These are phyloP conservation scores for Diaporthe velutina DNA, from an alignment of 2,329 filamentous ascomycete species.

Conservation along the genomic window DNA sequence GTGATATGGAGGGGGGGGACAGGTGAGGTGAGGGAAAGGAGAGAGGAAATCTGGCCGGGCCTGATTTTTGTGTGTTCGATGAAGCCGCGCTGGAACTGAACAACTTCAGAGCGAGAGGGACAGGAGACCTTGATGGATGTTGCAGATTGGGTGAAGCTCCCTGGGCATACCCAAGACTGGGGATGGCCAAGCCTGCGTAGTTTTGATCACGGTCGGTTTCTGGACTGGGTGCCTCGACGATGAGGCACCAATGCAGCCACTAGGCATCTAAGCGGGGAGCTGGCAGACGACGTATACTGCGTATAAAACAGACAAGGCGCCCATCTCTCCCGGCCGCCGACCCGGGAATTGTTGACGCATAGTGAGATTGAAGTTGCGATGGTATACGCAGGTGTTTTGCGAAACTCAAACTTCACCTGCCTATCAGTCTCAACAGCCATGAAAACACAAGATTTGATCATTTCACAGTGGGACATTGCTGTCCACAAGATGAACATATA, in stretches of 20 bases:
- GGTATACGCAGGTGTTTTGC: background rate
- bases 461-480: constrained; percentile 9
- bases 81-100: constrained; percentile 32
- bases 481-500: background rate
- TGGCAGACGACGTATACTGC: background rate
- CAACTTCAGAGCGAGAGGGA: constrained; percentile 33
- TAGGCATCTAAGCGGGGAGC: constrained; percentile 21
- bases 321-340: background rate
- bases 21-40: constrained; percentile 21
- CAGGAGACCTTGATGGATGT: constrained; percentile 36
- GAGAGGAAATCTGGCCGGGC: constrained; percentile 19
- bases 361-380: background rate
- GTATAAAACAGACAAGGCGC: background rate
- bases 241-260: constrained; percentile 30
- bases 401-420: background rate
- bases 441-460: background rate
- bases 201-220: constrained; percentile 25
- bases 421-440: background rate
- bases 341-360: background rate
- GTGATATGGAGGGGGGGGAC: constrained; percentile 10
- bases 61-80: constrained; percentile 34
- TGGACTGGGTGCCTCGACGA: constrained; percentile 22
- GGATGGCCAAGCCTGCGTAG: constrained; percentile 20
- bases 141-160: constrained; percentile 37
- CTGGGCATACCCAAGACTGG: constrained; percentile 25